Percentiles rank a stretch among this genome's conserved stretches.
Conservation (phyloP, 805 yeast genomes). For the Candida argentea region DNA sequence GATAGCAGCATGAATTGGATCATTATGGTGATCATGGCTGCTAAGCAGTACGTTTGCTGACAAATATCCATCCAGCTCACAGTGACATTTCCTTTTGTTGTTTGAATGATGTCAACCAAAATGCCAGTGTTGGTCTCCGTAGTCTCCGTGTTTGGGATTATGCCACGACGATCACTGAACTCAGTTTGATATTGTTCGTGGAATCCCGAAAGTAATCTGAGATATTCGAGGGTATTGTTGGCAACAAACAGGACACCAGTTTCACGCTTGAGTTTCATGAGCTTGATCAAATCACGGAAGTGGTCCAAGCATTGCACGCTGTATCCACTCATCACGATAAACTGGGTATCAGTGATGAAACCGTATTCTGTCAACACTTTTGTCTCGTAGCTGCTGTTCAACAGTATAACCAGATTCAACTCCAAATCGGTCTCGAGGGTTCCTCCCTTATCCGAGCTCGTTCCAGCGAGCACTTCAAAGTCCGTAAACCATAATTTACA, state of each 20-base stretch:
- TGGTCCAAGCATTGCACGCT: slow-evolving; percentile 27
- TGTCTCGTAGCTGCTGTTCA: slow-evolving; percentile 20
- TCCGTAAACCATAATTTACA: slow-evolving; percentile 50
- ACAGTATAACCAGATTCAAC: slow-evolving; percentile 23
- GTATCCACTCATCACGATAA: slow-evolving; percentile 41
- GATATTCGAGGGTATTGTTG: slow-evolving; percentile 12
- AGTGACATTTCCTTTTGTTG: slow-evolving; percentile 7
- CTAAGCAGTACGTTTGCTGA: slow-evolving; percentile 35
- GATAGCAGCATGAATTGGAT: slow-evolving; percentile 24
- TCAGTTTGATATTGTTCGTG: slow-evolving; percentile 18
- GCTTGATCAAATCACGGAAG: slow-evolving; percentile 32
- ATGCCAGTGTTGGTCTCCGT: slow-evolving; percentile 11
- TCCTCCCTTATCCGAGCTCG: slow-evolving; percentile 46
- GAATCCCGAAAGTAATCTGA: slow-evolving; percentile 20
- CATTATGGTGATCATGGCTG: slow-evolving; percentile 21
- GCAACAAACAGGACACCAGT: slow-evolving; percentile 7
- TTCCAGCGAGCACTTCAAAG: slow-evolving; percentile 48
- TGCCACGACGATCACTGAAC: slow-evolving; percentile 20
- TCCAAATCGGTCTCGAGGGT: slow-evolving; percentile 40
- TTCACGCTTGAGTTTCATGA: slow-evolving; percentile 15
- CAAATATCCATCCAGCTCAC: slow-evolving; percentile 47
- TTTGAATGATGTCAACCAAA: slow-evolving; percentile 6
- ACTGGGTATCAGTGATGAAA: slow-evolving; percentile 35
- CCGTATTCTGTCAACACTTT: slow-evolving; percentile 29
- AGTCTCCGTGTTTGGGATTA: slow-evolving; percentile 11